Conservation (phyloP, 2,329 filamentous ascomycete species). For the Xylariomycetidae sp. region DNA sequence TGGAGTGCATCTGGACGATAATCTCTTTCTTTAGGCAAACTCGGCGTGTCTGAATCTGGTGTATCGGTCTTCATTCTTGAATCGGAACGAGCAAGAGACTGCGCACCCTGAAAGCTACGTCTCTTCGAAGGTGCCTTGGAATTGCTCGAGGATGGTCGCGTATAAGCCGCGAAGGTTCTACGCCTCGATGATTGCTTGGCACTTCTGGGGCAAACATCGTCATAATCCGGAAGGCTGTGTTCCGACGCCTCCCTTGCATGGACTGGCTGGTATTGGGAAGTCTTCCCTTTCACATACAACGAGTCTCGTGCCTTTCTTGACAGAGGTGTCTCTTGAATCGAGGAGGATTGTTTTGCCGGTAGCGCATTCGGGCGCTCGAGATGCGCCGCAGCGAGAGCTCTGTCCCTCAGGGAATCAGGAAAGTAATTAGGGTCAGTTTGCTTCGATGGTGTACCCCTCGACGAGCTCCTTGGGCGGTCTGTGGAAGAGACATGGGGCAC, state of each 20-base stretch:
- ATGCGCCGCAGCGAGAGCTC: constrained; percentile 13
- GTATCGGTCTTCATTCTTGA: constrained; percentile 9
- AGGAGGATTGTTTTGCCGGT: background rate
- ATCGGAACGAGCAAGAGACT: constrained; percentile 8
- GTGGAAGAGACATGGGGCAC: constrained; percentile 9
- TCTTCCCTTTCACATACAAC: constrained; percentile 3
- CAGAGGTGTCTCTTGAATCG: constrained; percentile 6
- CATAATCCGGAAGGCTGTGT: constrained; percentile 8
- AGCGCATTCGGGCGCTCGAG: constrained; percentile 7
- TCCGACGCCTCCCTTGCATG: constrained; percentile 11
- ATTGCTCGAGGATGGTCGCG: background rate
- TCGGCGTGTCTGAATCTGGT: constrained; percentile 10
- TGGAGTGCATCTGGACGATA: background rate
- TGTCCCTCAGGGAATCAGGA: constrained; percentile 16
- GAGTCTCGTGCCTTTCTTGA: constrained; percentile 1
- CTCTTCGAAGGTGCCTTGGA: constrained; percentile 14
- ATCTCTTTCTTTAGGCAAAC: constrained; percentile 7
- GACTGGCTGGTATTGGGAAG: constrained; percentile 4
- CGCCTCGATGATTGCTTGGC: constrained; percentile 12
- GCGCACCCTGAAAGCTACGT: constrained; percentile 15
- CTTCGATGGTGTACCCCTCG: constrained; percentile 5
- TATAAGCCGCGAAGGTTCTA: constrained; percentile 8
- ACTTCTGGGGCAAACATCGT: constrained; percentile 6
- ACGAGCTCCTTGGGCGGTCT: constrained; percentile 9
- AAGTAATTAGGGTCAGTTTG: constrained; percentile 13